Evolutionary conservation across 179 eudicot species (phyloP).

Genomic region (Camellia oleifera): DNA sequence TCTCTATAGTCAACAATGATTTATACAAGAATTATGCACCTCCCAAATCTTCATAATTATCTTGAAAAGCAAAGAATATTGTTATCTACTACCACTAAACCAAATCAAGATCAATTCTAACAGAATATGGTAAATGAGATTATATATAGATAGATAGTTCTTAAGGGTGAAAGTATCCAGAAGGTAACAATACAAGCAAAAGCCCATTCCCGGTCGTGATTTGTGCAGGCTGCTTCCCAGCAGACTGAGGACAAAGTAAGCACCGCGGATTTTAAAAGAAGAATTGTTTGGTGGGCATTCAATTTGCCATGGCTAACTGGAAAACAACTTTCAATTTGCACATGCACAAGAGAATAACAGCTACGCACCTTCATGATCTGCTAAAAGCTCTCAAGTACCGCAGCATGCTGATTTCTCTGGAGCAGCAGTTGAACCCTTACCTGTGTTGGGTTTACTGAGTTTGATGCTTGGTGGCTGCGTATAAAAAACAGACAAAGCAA

Average conservation of each 20-base stretch:
- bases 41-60: background rate
- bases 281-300: background rate
- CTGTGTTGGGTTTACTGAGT: background rate
- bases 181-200: background rate
- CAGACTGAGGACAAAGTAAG: background rate
- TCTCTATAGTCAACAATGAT: background rate
- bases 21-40: background rate
- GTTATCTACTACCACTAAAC: background rate
- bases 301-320: background rate
- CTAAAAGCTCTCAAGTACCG: slow-evolving; percentile 1
- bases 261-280: background rate
- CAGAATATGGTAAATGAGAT: slow-evolving; percentile 2
- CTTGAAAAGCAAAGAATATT: background rate
- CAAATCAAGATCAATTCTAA: background rate
- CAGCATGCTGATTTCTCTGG: slow-evolving; percentile 12
- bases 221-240: background rate
- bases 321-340: background rate
- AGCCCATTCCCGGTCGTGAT: background rate
- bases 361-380: too few relatives aligned
- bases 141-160: background rate
- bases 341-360: background rate
- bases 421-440: slow-evolving; percentile 7
- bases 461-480: slow-evolving; percentile 8
- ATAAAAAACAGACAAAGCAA: background rate
- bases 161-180: background rate